Conservation (phyloP, 73 alveolate species). For the Uronychia binucleata region DNA sequence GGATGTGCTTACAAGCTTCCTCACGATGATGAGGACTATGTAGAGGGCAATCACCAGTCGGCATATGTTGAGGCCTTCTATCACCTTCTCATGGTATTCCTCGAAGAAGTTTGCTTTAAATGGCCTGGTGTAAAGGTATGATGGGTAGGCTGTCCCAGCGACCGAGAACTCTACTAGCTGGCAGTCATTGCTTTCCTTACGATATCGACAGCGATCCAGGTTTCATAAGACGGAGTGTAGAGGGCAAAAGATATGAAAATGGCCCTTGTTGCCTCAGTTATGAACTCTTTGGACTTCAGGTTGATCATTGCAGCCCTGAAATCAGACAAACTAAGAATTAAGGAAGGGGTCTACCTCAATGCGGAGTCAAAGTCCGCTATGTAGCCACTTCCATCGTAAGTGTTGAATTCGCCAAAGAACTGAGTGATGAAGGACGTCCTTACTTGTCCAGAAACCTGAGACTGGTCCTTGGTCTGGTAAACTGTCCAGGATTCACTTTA, state of each 20-base stretch:
- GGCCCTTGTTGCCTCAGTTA: background rate
- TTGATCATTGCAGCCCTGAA: background rate
- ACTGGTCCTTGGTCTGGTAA: background rate
- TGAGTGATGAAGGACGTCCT: background rate
- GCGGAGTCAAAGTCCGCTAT: background rate
- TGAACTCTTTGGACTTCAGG: background rate
- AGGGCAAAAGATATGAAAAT: background rate
- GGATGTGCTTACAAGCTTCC: background rate
- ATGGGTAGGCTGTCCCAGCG: background rate
- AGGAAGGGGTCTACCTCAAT: background rate
- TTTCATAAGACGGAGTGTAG: constrained; percentile 1
- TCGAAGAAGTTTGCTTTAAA: background rate
- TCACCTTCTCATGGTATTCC: background rate
- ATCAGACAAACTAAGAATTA: background rate
- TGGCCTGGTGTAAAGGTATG: background rate
- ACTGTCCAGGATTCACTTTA: background rate
- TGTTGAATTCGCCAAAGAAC: background rate
- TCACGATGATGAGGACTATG: constrained; percentile 1
- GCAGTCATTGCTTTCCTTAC: background rate
- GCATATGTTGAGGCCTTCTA: background rate
- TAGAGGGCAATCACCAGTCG: background rate
- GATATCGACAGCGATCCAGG: constrained; percentile 4
- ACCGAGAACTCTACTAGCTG: constrained; percentile 2
- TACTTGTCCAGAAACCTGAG: background rate
- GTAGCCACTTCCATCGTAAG: constrained; percentile 8